Evolutionary conservation across 805 yeast genomes (phyloP).

Genomic region (Tetrapisispora taiwanensis): DNA sequence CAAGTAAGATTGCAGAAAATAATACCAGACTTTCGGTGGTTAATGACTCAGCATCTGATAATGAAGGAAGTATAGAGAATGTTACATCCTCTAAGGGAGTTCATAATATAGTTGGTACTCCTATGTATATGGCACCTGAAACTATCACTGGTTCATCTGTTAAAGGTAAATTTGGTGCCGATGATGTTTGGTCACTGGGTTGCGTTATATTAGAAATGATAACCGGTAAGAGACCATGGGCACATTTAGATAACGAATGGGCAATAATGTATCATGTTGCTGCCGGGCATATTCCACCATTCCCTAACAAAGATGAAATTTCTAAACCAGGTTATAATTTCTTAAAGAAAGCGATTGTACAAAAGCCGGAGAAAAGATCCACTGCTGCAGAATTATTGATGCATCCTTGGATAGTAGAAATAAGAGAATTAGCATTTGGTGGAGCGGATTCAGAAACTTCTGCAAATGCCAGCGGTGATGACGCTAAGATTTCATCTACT

Average conservation of each 20-base stretch:
- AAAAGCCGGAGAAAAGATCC: slow-evolving; percentile 71
- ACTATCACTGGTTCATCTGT: slow-evolving; percentile 67
- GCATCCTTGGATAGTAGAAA: slow-evolving; percentile 83
- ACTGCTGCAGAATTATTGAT: slow-evolving; percentile 74
- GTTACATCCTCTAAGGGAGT: slow-evolving; percentile 3
- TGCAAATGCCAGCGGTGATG: neutral
- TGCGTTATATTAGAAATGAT: slow-evolving; percentile 96
- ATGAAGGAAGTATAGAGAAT: neutral
- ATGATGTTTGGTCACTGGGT: slow-evolving; percentile 93
- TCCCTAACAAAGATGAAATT: slow-evolving; percentile 72
- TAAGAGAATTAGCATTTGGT: slow-evolving; percentile 60
- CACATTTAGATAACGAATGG: slow-evolving; percentile 92
- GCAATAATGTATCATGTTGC: slow-evolving; percentile 98
- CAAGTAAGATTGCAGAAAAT: slow-evolving; percentile 68
- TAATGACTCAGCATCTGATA: neutral
- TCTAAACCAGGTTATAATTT: slow-evolving; percentile 65
- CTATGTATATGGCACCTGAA: slow-evolving; percentile 99
- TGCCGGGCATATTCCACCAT: slow-evolving; percentile 81
- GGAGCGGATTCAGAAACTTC: slow-evolving; percentile 19
- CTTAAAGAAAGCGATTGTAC: slow-evolving; percentile 64
- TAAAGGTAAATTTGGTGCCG: slow-evolving; percentile 32
- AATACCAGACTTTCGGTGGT: slow-evolving; percentile 30
- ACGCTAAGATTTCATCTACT: neutral
- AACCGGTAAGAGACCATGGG: slow-evolving; percentile 95
- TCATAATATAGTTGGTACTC: slow-evolving; percentile 65